These are phyloP conservation scores for Solanum hybrid DNA, from an alignment of 305 asterid genomes.

Conservation along the genomic window DNA sequence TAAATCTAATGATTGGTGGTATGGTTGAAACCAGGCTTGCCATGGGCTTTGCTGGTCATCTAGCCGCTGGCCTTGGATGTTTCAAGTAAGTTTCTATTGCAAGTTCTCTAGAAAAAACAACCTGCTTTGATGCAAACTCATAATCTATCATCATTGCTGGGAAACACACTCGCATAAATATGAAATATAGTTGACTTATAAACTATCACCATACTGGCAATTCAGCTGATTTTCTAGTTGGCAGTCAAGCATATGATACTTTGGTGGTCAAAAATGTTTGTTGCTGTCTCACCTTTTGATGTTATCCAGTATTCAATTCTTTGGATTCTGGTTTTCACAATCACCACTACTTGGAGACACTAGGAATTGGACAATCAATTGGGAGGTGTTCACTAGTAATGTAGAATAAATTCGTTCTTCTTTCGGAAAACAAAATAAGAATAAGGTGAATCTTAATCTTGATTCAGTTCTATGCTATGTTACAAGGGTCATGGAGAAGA, in stretches of 20 bases:
- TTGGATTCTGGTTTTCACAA: neutral
- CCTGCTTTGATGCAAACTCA: neutral
- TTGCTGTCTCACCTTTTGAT: neutral
- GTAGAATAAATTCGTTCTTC: neutral
- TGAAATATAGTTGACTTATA: neutral
- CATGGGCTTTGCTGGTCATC: slow-evolving; percentile 90
- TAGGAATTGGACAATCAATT: neutral
- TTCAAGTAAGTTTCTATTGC: slow-evolving; percentile 57
- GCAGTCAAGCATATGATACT: neutral
- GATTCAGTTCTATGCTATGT: neutral
- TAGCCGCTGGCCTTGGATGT: slow-evolving; percentile 90
- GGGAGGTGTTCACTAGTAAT: neutral
- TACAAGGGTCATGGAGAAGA: neutral
- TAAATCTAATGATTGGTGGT: slow-evolving; percentile 87
- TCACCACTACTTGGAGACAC: neutral
- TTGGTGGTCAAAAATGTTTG: neutral
- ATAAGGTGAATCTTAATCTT: neutral
- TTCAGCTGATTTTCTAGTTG: neutral
- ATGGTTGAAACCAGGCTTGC: slow-evolving; percentile 94
- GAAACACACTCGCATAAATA: neutral
- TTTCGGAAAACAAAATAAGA: neutral
- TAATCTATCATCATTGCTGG: neutral
- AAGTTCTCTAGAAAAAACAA: neutral
- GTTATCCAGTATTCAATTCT: neutral
- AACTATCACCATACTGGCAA: neutral